Evolutionary conservation across 441 rosid species (phyloP).

Genomic region (Populus hybrid): DNA sequence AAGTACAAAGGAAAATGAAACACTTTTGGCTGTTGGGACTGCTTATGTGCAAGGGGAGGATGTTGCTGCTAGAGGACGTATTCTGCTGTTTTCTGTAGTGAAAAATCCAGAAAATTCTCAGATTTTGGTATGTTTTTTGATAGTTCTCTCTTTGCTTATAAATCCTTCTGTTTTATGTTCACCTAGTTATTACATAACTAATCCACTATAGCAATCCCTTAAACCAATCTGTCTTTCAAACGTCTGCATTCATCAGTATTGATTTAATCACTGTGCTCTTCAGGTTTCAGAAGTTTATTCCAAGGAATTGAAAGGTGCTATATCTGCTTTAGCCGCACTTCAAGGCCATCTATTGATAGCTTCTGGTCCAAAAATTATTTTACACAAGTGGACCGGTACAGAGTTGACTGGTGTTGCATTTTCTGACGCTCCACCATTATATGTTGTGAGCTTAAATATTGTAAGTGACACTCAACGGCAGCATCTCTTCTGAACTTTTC

Average conservation of each 20-base stretch:
- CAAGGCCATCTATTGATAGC: conserved; percentile 97
- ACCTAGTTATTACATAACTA: background rate
- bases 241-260: background rate
- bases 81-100: conserved; percentile 76
- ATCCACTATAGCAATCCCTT: background rate
- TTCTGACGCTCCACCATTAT: conserved; percentile 92
- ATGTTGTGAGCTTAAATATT: conserved; percentile 94
- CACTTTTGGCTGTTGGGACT: conserved; percentile 90
- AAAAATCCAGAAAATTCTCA: conserved; percentile 67
- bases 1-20: conserved; percentile 79
- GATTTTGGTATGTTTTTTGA: conserved; percentile 47
- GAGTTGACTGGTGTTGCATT: conserved; percentile 92
- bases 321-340: conserved; percentile 97
- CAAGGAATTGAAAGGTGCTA: conserved; percentile 97
- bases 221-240: background rate
- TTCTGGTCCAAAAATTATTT: conserved; percentile 95
- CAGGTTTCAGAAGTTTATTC: conserved; percentile 96
- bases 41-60: conserved; percentile 99
- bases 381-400: conserved; percentile 93
- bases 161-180: background rate
- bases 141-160: background rate
- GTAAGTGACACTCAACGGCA: conserved; percentile 46
- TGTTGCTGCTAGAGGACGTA: conserved; percentile 98
- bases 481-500: background rate
- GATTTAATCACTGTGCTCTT: conserved; percentile 8